Evolutionary conservation across 2,329 filamentous ascomycete genomes (phyloP), one percentile per base, ranked within the genome.

Genomic region (Nectriaceae sp.): DNA sequence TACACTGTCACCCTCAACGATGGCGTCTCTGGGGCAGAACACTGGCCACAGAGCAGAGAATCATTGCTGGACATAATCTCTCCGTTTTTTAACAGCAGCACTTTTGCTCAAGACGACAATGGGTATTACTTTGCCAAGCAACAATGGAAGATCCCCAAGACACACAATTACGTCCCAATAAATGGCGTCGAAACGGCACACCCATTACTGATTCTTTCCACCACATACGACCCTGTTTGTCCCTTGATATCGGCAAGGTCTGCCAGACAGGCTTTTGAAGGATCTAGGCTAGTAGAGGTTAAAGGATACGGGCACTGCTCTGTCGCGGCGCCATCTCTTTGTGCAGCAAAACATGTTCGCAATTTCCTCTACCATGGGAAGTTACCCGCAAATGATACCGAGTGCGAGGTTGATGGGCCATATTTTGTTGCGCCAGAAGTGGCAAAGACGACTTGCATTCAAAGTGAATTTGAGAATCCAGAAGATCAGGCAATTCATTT

Each of bases 191-290:
- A 55, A 19, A 70, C 65, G 2, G 57, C 54, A 0, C 51, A 67
- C 18, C 67, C 67, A 15, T 39, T 70, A 0, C 56, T 70, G 0
- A 55, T 70, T 1, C 45, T 70, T 5, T 65, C 64, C 1, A 70
- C 60, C 0, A 62, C 58, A 0, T 64, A 65, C 21, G 66, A 70
- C 3, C 83, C 83, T 0, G 78, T 85, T 1, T 85, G 81, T 19
- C 68, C 73, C 2, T 52, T 75, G 1, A 50, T 65, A 1, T 75
- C 72, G 3, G 73, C 73, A 1, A 57, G 57, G 20, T 61, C 57
- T 0, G 72, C 74, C 0, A 62, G 64, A 3, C 55, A 56, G 2
- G 64, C 65, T 0, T 75, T 73, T 46, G 60, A 62, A 13, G 68
- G 61, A 2, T 71, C 73, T 4, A 62, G 63, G 3, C 59, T 76